A percentile compares a stretch with the other conserved stretches of the same genome.
Conservation (phyloP, 164 flowering plant genomes). For the Aristolochia contorta region DNA sequence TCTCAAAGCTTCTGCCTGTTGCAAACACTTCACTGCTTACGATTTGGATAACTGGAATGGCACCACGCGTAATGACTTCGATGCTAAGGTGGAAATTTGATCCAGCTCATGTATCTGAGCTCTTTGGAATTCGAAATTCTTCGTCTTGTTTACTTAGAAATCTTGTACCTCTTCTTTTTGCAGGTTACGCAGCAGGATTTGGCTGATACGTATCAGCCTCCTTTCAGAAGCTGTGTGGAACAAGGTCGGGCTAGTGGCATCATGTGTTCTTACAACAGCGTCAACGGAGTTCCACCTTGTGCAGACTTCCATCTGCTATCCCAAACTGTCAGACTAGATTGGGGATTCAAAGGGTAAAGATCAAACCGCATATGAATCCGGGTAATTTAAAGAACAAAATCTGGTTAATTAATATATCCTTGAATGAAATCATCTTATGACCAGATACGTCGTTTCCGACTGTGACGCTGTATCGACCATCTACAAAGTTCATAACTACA, state of each 20-base stretch:
- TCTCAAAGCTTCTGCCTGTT: conserved; percentile 1
- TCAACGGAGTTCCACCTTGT: conserved; percentile 86
- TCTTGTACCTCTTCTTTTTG: not conserved
- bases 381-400: no score
- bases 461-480: conserved; percentile 78
- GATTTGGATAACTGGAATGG: conserved; percentile 1
- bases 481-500: conserved; percentile 45
- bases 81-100: conserved; percentile 3
- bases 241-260: conserved; percentile 25
- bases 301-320: conserved; percentile 63
- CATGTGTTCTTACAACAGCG: conserved; percentile 86
- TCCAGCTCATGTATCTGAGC: no score
- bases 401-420: no score
- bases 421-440: not conserved
- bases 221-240: conserved; percentile 63
- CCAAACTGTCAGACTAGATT: conserved; percentile 44
- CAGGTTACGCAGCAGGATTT: conserved; percentile 73
- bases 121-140: no score
- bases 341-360: conserved; percentile 42
- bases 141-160: no score
- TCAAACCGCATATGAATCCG: no score
- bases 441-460: conserved; percentile 90
- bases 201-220: conserved; percentile 88
- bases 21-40: conserved; percentile 4
- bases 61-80: not conserved